phyloP scores from a whole-genome alignment of 164 flowering plant genomes.

The Houttuynia cordata region DNA sequence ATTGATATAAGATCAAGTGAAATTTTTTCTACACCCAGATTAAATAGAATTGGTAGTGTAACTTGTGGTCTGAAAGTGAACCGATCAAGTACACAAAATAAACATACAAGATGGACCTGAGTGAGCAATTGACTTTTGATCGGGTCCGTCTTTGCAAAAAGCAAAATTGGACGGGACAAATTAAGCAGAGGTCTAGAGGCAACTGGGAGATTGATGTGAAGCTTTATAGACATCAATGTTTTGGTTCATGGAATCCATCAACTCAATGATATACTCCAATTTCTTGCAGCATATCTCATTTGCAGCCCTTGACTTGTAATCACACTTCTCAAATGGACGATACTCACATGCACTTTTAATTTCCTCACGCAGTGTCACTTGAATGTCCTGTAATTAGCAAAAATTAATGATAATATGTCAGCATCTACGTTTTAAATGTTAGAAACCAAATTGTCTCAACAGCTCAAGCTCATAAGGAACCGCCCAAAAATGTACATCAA shows the following conservation, averaged over 20 bases:
- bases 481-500: too few relatives aligned
- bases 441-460: neutral
- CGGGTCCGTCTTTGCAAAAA: too few relatives aligned
- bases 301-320: conserved; percentile 63
- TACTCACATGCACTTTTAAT: conserved; percentile 89
- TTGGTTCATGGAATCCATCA: conserved; percentile 54
- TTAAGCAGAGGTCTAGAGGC: neutral
- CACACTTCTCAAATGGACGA: conserved; percentile 87
- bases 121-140: too few relatives aligned
- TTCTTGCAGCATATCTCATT: conserved; percentile 81
- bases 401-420: neutral
- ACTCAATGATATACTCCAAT: conserved; percentile 46
- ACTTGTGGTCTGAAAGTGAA: too few relatives aligned
- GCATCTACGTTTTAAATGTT: neutral
- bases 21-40: too few relatives aligned
- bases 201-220: conserved; percentile 12
- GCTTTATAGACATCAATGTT: conserved; percentile 37
- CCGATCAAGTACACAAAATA: too few relatives aligned
- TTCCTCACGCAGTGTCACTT: conserved; percentile 67
- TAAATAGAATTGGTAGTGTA: too few relatives aligned
- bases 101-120: too few relatives aligned
- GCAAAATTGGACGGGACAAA: too few relatives aligned
- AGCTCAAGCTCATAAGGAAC: neutral
- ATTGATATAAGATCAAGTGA: too few relatives aligned
- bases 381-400: conserved; percentile 47